Base-by-base conservation (phyloP, 2,329 filamentous ascomycete species). In the Drechslerella coelobrocha region DNA sequence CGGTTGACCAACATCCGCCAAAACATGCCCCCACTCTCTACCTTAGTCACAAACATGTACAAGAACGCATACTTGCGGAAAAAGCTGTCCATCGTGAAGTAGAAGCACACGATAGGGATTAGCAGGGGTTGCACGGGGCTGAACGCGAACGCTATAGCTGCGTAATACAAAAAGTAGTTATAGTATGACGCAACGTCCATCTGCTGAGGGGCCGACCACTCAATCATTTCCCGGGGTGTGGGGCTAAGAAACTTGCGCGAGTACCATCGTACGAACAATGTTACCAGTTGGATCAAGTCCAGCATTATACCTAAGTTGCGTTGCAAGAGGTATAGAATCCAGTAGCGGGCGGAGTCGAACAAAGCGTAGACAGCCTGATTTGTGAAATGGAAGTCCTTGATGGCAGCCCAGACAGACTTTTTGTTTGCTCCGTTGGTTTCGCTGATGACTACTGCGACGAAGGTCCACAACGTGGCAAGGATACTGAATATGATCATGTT, bases 111-210 rank as follows among this genome's bases (percentile, higher is more conserved):
- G 39, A 95, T 89, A 0, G 90, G 87, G 6, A 99, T 83, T 1
- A 94, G 89, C 23, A 97, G 83, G 0, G 94, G 94, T 79, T 97
- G 94, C 56, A 97, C 83, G 1, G 88, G 86, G 1, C 89, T 87
- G 77, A 94, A 97, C 76, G 88, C 91, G 14, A 99, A 82, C 0
- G 91, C 89, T 29, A 97, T 90, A 0, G 93, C 97, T 23, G 89
- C 84, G 81, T 97, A 99, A 80, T 91, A 99, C 27, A 97, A 83
- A 79, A 97, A 97, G 79, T 96, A 97, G 79, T 97, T 97, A 84
- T 97, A 99, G 81, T 97, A 97, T 75, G 87, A 91, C 66, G 94
- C 91, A 77, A 97, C 97, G 75, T 97, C 92, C 78, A 99, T 97
- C 0, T 90, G 83, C 1, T 91, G 92, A 0, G 94, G 94, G 2